Evolutionary conservation across 2,329 filamentous ascomycete species (phyloP), one percentile per base, ranked within the genome.

Genomic region (Apiospora koreana): DNA sequence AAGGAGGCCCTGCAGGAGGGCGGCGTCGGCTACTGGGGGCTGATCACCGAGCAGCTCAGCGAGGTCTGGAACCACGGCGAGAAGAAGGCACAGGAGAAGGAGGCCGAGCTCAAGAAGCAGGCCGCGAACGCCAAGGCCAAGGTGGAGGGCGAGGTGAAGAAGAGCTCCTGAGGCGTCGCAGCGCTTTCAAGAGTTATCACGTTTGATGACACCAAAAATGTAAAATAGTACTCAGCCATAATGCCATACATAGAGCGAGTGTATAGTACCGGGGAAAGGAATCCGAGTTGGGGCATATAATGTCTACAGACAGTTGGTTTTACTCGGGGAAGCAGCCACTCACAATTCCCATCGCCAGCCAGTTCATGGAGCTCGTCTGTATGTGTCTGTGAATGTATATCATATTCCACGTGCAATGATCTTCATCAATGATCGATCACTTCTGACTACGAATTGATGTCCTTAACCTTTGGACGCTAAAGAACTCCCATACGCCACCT

Each of bases 1-100:
- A 81, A 81, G 71, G 85, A 84, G 78, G 87, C 86, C 70, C 77
- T 90, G 48, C 83, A 86, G 68, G 85, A 88, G 72, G 78, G 79
- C 14, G 88, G 88, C 5, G 86, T 85, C 75, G 87, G 87, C 3
- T 84, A 88, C 76, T 85, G 84, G 72, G 86, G 85, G 45, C 81
- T 90, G 70, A 90, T 90, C 69, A 79, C 85, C 72, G 86, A 88
- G 10, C 87, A 89, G 78, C 81, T 90, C 69, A 79, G 79, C n/a
- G 87, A 90, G 72, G 88, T 88, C 16, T 87, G 78, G 75, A 75
- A 68, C 42, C 69, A 69, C 14, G 75, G 74, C 72, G 75, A 76
- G 69, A 74, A 75, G 68, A 77, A 77, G 71, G 72, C 72, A 25
- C 71, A 74, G 66, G 66, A 48, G 66, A 48, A 48, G 45, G 45